Evolutionary conservation across 2,329 filamentous ascomycete species (phyloP), one percentile per base, ranked within the genome.

Genomic region (Sarocladium strictum): DNA sequence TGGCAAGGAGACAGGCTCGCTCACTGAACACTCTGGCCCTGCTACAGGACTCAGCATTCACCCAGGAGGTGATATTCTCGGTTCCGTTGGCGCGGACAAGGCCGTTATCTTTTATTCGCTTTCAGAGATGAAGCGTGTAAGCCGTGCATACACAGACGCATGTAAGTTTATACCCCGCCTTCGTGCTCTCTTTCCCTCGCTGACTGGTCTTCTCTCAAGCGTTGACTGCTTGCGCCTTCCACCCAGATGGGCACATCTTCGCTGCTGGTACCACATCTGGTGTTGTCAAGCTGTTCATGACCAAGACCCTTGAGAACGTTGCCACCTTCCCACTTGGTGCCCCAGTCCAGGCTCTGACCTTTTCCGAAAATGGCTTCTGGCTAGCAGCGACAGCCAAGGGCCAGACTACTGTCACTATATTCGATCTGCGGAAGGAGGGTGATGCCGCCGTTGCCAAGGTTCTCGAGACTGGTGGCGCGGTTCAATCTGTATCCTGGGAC

Each of bases 311-410:
- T 35, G 81, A 86, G 57, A 80, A 84, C 60, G 89, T 90, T 26
- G 90, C 90, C 26, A 84, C 82, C 54, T 96, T 95, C 69, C 75
- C 72, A 19, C 72, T 87, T 1, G 82, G 80, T 7, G 83, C 84
- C 0, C 84, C 91, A 0, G 80, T 97, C 2, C 83, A 89, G 62
- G 82, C 84, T 11, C 74, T 99, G 38, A 79, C 81, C 56, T 99
- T 99, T 72, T 97, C 92, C 0, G 94, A 99, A 70, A 99, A 99
- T 63, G 94, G 94, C 23, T 96, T 89, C 63, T 97, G 92, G 90
- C 85, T 99, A 59, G 93, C 93, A 1, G 88, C 90, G 4, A 86
- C 86, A 7, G 84, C 87, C 56, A 85, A 90, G 69, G 85, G 84
- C 27, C 89, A 91, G 60, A 88, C 84, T 21, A 86, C 79, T 23